A percentile compares a stretch with the other conserved stretches of the same genome.
Conservation (phyloP, 257 asterid genomes). For the Scutellaria galericulata region DNA sequence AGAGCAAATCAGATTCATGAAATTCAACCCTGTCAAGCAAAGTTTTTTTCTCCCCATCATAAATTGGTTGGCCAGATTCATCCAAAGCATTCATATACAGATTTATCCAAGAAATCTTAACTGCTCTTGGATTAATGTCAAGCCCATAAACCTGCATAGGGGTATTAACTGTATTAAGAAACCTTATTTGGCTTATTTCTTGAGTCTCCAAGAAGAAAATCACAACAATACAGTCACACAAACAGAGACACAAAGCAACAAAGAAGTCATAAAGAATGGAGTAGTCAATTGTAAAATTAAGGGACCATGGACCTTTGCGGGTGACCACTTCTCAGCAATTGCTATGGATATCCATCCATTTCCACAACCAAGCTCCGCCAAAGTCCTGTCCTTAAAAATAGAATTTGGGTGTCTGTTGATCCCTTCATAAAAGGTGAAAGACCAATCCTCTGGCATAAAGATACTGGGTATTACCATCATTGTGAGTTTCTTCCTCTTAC, state of each 20-base stretch:
- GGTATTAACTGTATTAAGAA: conserved; percentile 35
- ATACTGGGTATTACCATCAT: conserved; percentile 98
- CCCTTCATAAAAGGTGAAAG: conserved; percentile 97
- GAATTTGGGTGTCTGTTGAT: conserved; percentile 94
- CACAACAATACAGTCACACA: neutral
- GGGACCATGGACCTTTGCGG: conserved; percentile 62
- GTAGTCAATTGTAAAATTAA: conserved; percentile 27
- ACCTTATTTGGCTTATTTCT: conserved; percentile 23
- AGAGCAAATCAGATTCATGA: conserved; percentile 90
- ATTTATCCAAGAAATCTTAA: conserved; percentile 98
- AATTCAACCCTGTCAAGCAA: conserved; percentile 93
- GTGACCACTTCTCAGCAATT: conserved; percentile 94
- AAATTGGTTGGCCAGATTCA: conserved; percentile 83
- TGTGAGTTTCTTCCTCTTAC: conserved; percentile 82
- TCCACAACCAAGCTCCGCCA: conserved; percentile 98
- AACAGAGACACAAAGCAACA: conserved; percentile 8
- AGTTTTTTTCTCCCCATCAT: conserved; percentile 81
- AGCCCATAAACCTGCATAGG: conserved; percentile 93
- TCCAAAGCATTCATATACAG: conserved; percentile 94
- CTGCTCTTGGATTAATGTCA: conserved; percentile 98
- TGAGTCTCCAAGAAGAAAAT: conserved; percentile 27
- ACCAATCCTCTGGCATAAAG: conserved; percentile 97
- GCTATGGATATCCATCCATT: conserved; percentile 99
- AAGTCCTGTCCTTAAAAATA: conserved; percentile 85
- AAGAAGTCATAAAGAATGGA: conserved; percentile 17